Base-by-base conservation (phyloP, 1,284 basidiomycete species). In the Marasmius oreades region DNA sequence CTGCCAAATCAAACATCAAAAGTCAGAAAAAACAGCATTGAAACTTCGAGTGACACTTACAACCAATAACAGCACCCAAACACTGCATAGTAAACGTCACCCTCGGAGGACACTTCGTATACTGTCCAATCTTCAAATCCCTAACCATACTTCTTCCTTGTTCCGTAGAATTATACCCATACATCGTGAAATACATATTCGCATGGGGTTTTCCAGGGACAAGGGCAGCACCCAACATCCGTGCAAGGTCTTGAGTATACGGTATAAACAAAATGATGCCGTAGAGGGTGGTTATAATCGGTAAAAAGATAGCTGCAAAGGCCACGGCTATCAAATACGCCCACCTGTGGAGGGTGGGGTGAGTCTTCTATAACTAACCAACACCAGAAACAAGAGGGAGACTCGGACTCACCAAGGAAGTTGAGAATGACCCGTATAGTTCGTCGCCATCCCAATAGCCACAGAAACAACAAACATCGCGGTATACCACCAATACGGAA, bases 401-500 rank as follows among this genome's bases (percentile, higher is more conserved):
- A 11, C n/a, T n/a, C n/a, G n/a, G 20, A 52, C 59, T 36, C 42
- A 59, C 60, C 60, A 61, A 48, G 60, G 57, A 10, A 61, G 24
- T 36, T 59, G 51, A 18, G 57, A 59, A n/a, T 54, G 48, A 8
- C 60, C 60, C 24, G 78, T 78, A 64, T 85, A 84, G 63, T 80
- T 77, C 8, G 80, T 78, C 24, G 73, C 71, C 66, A 76, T 73
- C 0, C 77, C 78, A 67, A 80, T 79, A 5, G 75, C 73, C 62
- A 81, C 73, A 33, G 77, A 77, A 18, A 53, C 69, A 8, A 73
- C 56, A 44, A 84, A 75, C 10, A 80, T 70, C 14, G 69, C 61
- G 22, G 76, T 64, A 68, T 84, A 88, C 82, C 84, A 85, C 78
- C 80, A 85, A 67, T 77, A 77, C 7, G 82, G 83, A 7, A 61